These are phyloP conservation scores for Monosporascus sp. DNA, from an alignment of 2,329 filamentous ascomycete species.

Conservation along the genomic window DNA sequence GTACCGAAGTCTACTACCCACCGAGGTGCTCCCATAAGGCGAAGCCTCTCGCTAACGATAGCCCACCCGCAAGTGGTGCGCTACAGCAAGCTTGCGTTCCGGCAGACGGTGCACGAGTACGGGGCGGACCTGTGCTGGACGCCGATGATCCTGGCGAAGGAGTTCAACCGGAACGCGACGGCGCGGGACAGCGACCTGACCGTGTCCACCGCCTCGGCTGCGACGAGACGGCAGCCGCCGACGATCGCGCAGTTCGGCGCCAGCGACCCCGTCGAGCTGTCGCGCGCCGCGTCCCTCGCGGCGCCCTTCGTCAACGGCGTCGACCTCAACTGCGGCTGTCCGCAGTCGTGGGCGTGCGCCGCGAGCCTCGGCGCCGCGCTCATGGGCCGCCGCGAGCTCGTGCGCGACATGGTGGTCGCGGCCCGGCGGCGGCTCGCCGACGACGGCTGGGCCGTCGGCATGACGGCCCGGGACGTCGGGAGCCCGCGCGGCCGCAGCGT, in stretches of 20 bases:
- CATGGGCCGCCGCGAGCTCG: conserved; percentile 59
- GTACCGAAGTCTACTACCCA: conserved; percentile 21
- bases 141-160: conserved; percentile 66
- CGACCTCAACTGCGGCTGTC: conserved; percentile 68
- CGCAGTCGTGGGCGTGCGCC: conserved; percentile 66
- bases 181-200: conserved; percentile 62
- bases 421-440: conserved; percentile 45
- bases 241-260: conserved; percentile 65
- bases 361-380: conserved; percentile 64
- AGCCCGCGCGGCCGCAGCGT: conserved; percentile 49
- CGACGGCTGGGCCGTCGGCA: conserved; percentile 48
- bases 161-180: conserved; percentile 57
- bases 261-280: conserved; percentile 55
- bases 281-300: conserved; percentile 56
- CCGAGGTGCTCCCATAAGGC: too few relatives aligned
- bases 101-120: conserved; percentile 60
- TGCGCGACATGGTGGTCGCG: conserved; percentile 59
- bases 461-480: conserved; percentile 34
- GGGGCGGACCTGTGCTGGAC: conserved; percentile 64
- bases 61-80: conserved; percentile 17
- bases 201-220: conserved; percentile 38
- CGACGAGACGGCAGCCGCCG: conserved; percentile 37
- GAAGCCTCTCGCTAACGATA: conserved; percentile 8
- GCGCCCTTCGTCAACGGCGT: conserved; percentile 59
- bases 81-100: conserved; percentile 53